phyloP scores from a whole-genome alignment of 257 asterid species.

The Solanum lycopersicoides region DNA sequence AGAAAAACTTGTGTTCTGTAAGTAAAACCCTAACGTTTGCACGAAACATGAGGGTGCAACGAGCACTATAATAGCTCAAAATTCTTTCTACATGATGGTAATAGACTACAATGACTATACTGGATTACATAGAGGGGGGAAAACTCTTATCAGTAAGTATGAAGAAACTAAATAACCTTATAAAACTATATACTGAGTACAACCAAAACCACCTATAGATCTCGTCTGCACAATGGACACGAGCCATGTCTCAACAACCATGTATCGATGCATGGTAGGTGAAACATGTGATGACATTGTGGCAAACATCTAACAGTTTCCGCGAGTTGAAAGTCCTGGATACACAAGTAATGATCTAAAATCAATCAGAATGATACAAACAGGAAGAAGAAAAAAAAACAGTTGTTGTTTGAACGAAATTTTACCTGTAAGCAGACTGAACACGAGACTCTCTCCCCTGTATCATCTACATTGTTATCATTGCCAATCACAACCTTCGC shows the following conservation, averaged over 20 bases:
- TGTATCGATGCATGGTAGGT: constrained; percentile 66
- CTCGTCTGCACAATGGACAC: constrained; percentile 80
- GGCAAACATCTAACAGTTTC: constrained; percentile 70
- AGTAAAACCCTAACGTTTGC: neutral
- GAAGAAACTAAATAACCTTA: constrained; percentile 22
- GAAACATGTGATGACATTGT: constrained; percentile 72
- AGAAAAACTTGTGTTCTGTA: neutral
- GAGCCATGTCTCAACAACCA: constrained; percentile 81
- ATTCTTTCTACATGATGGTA: constrained; percentile 28
- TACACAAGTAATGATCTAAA: neutral
- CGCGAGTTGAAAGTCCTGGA: constrained; percentile 60
- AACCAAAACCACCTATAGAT: constrained; percentile 24
- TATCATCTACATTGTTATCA: constrained; percentile 42
- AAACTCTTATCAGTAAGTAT: constrained; percentile 16
- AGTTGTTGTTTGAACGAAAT: neutral
- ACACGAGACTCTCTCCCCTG: constrained; percentile 70
- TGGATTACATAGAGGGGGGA: constrained; percentile 19
- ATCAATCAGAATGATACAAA: neutral
- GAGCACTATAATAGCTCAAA: constrained; percentile 5
- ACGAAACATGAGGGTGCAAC: neutral
- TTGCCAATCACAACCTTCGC: constrained; percentile 48
- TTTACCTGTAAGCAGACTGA: constrained; percentile 80
- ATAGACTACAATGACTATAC: constrained; percentile 23
- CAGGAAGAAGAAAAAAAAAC: neutral
- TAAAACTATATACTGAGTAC: constrained; percentile 9